Base-by-base conservation (phyloP, 306 rosid genomes). In the Pueraria montana region DNA sequence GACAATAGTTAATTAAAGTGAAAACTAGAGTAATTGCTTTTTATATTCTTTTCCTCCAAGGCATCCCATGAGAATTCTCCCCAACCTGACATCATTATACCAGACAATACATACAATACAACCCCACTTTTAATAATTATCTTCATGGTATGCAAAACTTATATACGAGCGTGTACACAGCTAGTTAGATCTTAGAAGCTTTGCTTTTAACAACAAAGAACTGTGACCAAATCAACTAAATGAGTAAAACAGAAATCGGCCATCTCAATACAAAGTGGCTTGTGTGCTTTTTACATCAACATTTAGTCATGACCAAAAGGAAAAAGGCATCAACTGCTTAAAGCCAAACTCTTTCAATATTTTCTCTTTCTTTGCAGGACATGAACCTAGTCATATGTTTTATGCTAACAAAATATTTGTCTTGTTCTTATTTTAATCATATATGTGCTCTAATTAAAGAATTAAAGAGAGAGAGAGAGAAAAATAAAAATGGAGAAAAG, bases 61-160 rank as follows among this genome's bases (percentile, higher is more conserved):
- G 14, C 87, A 64, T 80, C 77, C 74, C 65, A 68, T 23, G 48
- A 83, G 21, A 12, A 63, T 69, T 82, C 82, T n/a, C 68, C 76
- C 56, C 78, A 80, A 56, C 27, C 70, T 81, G 86, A 63, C 72
- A 71, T 68, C 73, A 53, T 43, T 80, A 62, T 63, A 53, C 20
- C 6, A 42, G 10, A 65, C 64, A 40, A 3, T 3, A 27, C 32
- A 27, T 27, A 27, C 32, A 27, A 27, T 34, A 83, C 82, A 83
- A 48, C 5, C 13, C 77, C 72, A 17, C 58, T 52, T 53, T 24
- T 18, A 45, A 34, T 34, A 59, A 3, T 5, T 36, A 18, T 78
- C 67, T 77, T 59, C 9, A 26, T 45, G 11, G 53, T 71, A 7
- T 38, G 6, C 14, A 59, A 42, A 59, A 34, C 32, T 56, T 58